Base-by-base conservation (phyloP, 108 stramenopile genomes). In the Bacterosira constricta region DNA sequence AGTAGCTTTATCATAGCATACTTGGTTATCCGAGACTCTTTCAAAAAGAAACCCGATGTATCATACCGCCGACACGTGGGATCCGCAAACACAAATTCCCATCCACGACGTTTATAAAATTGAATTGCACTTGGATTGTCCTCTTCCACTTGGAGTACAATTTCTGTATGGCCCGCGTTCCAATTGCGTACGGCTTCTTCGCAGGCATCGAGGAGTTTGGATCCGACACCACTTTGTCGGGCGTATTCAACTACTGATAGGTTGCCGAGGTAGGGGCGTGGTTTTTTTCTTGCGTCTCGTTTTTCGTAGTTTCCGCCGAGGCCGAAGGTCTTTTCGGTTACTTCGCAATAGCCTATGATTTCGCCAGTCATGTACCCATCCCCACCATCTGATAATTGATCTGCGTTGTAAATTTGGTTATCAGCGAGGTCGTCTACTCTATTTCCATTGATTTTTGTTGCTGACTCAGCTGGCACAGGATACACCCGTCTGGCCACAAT, bases 71-170 rank as follows among this genome's bases (percentile, higher is more conserved):
- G 75, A 64, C 87, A 78, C 2, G 90, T 78, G 10, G 90, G 90
- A 73, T 93, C 90, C 12, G 83, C 66, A 73, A 86, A 93, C 30
- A 88, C 63, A 35, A 83, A 76, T 38, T 84, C 63, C 68, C 86
- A 93, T 36, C 89, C 92, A 27, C 88, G 73, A 60, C 84, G 77
- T 49, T 75, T 71, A 73, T 93, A 93, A 66, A 88, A 93, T 72
- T 84, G 63, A 25, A 86, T 63, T 1, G 90, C 92, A 15, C 44
- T 52, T 0, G 47, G 52, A 56, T 93, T 93, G 63, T 93, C 89
- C 39, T 89, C 88, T 75, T 93, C 92, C 10, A 93, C 92, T 83
- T 93, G 89, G 55, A 93, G 63, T 0, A 90, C 75, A n/a, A 93
- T 85, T 83, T 85, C 86, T 45, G 73, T 52, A 25, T 78, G 55